A percentile compares a stretch with the other conserved stretches of the same genome.
Conservation (phyloP, 2,329 filamentous ascomycete species). For the Ustulina deusta region DNA sequence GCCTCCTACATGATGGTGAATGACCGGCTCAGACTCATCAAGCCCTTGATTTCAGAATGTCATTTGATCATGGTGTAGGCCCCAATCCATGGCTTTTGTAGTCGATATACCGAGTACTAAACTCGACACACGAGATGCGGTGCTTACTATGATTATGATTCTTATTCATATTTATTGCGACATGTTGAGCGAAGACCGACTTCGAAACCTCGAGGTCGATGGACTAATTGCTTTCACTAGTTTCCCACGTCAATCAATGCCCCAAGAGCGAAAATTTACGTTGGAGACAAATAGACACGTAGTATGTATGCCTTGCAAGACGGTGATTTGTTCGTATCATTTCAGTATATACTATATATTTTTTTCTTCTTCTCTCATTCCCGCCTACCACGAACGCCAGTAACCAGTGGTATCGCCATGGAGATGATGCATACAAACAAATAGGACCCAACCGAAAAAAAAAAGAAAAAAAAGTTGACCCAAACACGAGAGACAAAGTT, state of each 20-base stretch:
- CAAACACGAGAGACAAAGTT: slow-evolving; percentile 18
- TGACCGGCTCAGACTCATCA: background rate
- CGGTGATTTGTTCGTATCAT: slow-evolving; percentile 28
- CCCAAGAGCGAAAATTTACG: background rate
- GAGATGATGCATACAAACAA: slow-evolving; percentile 48
- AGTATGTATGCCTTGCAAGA: slow-evolving; percentile 22
- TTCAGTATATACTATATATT: slow-evolving; percentile 17
- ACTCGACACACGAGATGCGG: background rate
- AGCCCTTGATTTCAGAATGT: background rate
- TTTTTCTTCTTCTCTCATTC: slow-evolving; percentile 35
- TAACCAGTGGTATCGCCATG: slow-evolving; percentile 47
- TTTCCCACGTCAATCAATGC: background rate
- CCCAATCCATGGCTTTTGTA: background rate
- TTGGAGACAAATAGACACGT: background rate
- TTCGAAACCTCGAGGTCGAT: background rate
- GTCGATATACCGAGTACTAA: background rate
- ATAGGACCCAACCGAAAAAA: slow-evolving; percentile 14
- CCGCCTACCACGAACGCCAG: slow-evolving; percentile 46
- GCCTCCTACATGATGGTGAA: background rate
- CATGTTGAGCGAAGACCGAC: background rate
- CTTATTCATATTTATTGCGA: background rate
- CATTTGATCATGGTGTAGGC: background rate
- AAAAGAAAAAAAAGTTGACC: slow-evolving; percentile 7
- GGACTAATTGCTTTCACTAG: background rate
- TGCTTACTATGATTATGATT: background rate